Conservation (phyloP, 192 early-diverging fungal genomes). For the Pilaira anomala region DNA sequence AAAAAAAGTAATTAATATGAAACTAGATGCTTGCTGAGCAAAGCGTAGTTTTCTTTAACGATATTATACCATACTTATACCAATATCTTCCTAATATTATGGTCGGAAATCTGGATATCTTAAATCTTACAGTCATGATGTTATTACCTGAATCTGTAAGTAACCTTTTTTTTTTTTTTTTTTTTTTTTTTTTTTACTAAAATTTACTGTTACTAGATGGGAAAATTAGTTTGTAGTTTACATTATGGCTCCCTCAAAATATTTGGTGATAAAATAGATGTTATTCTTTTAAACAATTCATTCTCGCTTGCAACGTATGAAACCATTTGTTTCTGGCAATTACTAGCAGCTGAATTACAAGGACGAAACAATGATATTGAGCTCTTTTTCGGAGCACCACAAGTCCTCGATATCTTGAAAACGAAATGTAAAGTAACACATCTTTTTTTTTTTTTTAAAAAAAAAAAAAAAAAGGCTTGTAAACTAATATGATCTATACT, state of each 20-base stretch:
- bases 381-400: neutral
- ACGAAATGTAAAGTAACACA: neutral
- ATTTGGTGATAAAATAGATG: conserved; percentile 16
- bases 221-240: conserved; percentile 4
- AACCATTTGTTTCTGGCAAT: conserved; percentile 11
- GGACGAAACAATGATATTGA: conserved; percentile 3
- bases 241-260: conserved; percentile 11
- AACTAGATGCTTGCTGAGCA: conserved; percentile 15
- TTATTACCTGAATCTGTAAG: conserved; percentile 24
- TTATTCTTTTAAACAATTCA: neutral
- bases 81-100: conserved; percentile 4
- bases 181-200: conserved; percentile 1
- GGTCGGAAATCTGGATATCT: neutral
- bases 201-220: neutral
- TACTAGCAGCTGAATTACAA: conserved; percentile 1
- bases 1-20: neutral
- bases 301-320: conserved; percentile 1
- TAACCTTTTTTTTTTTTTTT: neutral
- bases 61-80: conserved; percentile 5
- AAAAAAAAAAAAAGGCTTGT: no score
- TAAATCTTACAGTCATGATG: conserved; percentile 16
- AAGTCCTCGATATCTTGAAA: conserved; percentile 1
- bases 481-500: neutral
- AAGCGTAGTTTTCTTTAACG: conserved; percentile 13
- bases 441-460: neutral